A percentile compares a stretch with the other conserved stretches of the same genome.
phyloP scores from a whole-genome alignment of 352 stramenopile species.

The Phytophthora foliorum region DNA sequence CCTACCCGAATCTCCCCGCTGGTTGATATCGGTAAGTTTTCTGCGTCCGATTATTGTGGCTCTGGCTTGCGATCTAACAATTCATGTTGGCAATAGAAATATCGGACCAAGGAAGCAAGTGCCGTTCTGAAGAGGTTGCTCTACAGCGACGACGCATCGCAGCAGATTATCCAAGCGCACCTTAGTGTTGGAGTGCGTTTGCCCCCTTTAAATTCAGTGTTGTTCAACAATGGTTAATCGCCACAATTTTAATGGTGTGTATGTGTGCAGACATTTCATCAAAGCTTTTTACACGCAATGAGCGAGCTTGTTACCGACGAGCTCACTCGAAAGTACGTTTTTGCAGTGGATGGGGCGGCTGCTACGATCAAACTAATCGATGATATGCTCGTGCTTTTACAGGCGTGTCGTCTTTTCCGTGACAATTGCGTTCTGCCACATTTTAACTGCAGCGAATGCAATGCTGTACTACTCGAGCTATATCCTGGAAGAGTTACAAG shows the following conservation, averaged over 20 bases:
- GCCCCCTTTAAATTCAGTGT: background rate
- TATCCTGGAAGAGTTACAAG: constrained; percentile 60
- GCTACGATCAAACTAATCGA: background rate
- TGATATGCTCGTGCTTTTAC: constrained; percentile 2
- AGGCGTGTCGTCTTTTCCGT: constrained; percentile 70
- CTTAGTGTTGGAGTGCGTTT: constrained; percentile 32
- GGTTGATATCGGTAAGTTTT: constrained; percentile 61
- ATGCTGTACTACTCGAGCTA: constrained; percentile 90
- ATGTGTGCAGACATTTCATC: constrained; percentile 40
- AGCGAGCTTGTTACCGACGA: constrained; percentile 48
- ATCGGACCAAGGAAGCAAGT: constrained; percentile 55
- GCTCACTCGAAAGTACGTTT: constrained; percentile 47
- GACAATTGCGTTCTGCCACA: constrained; percentile 68
- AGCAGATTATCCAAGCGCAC: constrained; percentile 40
- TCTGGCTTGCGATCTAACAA: background rate
- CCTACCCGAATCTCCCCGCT: constrained; percentile 73
- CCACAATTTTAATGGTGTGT: background rate
- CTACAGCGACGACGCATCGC: constrained; percentile 39
- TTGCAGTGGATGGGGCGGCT: background rate
- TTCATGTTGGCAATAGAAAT: constrained; percentile 43
- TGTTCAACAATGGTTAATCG: background rate
- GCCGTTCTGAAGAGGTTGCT: constrained; percentile 43
- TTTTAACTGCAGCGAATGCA: constrained; percentile 71
- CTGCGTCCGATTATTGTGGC: background rate
- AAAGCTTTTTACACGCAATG: constrained; percentile 46